Conservation (phyloP, 2,329 filamentous ascomycete species). For the Ambrosiella beaveri region DNA sequence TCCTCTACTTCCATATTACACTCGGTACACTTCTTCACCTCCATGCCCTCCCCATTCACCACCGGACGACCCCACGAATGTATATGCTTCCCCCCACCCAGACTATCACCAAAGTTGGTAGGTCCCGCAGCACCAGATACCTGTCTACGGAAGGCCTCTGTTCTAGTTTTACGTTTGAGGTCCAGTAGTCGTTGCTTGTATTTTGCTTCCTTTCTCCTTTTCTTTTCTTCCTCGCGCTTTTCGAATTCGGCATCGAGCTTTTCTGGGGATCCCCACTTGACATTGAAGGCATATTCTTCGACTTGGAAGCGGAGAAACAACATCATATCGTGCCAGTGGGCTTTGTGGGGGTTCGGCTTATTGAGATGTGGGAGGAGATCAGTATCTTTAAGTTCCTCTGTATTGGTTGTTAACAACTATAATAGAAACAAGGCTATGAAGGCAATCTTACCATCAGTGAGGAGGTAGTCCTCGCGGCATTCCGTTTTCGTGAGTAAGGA, state of each 20-base stretch:
- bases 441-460: conserved; percentile 63
- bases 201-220: conserved; percentile 73
- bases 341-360: conserved; percentile 85
- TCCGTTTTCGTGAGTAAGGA: conserved; percentile 93
- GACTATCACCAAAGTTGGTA: conserved; percentile 56
- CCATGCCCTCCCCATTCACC: conserved; percentile 54
- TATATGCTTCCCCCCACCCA: conserved; percentile 57
- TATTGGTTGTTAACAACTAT: conserved; percentile 2
- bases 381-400: conserved; percentile 76
- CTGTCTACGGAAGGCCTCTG: conserved; percentile 70
- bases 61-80: conserved; percentile 71
- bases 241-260: conserved; percentile 80
- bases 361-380: conserved; percentile 76
- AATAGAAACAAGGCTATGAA: background rate
- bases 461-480: conserved; percentile 81
- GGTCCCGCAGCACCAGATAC: conserved; percentile 33
- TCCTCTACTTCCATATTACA: conserved; percentile 71
- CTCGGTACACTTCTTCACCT: conserved; percentile 59
- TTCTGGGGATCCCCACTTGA: conserved; percentile 81
- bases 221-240: conserved; percentile 60
- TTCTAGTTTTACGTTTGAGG: conserved; percentile 80
- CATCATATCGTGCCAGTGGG: conserved; percentile 98
- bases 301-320: conserved; percentile 86
- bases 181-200: conserved; percentile 81
- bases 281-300: conserved; percentile 76